A percentile compares a stretch with the other conserved stretches of the same genome.
These are phyloP conservation scores for Eucalyptus virginea DNA, from an alignment of 345 rosid species.

Conservation along the genomic window DNA sequence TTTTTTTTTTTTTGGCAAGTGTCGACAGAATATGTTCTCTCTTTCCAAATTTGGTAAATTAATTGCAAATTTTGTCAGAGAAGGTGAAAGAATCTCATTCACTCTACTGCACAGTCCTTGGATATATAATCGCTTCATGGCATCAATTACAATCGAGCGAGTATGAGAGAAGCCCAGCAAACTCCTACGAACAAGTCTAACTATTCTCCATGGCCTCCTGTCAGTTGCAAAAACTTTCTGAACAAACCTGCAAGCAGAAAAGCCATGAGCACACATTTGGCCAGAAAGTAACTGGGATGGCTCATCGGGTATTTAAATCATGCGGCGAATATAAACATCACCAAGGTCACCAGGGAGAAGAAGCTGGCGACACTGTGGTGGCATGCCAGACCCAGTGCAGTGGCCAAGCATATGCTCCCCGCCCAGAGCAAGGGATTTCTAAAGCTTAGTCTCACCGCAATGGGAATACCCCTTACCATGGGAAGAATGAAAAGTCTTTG, in stretches of 20 bases:
- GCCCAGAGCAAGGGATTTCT: background rate
- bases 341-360: background rate
- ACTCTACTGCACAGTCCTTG: background rate
- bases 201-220: background rate
- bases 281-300: background rate
- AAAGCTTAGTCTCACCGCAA: background rate
- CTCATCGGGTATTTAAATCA: background rate
- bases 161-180: background rate
- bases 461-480: background rate
- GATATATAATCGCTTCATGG: background rate
- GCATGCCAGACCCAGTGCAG: background rate
- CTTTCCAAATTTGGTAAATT: background rate
- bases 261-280: background rate
- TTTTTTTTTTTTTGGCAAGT: too few species aligned
- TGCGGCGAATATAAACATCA: background rate
- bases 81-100: background rate
- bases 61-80: background rate
- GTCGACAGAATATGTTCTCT: background rate
- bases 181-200: background rate
- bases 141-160: background rate
- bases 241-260: background rate
- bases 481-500: background rate
- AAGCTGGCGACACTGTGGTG: background rate
- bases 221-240: background rate
- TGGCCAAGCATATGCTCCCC: background rate